phyloP scores from a whole-genome alignment of 176 grass and related monocot species.

The Hyparrhenia diplandra region DNA sequence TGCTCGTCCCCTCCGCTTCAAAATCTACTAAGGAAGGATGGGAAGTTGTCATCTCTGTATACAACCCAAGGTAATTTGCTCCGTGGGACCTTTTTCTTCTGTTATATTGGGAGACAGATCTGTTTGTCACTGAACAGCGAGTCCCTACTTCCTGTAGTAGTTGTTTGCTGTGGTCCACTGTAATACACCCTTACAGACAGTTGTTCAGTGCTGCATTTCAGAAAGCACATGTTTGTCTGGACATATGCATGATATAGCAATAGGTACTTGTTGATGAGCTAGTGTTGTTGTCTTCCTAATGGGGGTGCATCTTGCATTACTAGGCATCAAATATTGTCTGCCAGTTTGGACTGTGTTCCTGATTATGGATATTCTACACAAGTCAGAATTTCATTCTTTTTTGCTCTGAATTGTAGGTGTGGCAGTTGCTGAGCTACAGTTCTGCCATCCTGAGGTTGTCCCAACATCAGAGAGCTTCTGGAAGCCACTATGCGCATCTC shows the following conservation, averaged over 20 bases:
- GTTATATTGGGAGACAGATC: constrained; percentile 11
- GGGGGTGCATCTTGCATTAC: not conserved
- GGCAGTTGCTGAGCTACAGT: constrained; percentile 68
- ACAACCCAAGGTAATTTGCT: constrained; percentile 64
- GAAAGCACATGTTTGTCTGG: constrained; percentile 36
- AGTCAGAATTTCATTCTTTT: constrained; percentile 7
- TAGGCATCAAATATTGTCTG: not conserved
- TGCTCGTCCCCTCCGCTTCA: constrained; percentile 52
- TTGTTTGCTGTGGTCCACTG: constrained; percentile 9
- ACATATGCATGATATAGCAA: constrained; percentile 3
- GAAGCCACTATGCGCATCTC: constrained; percentile 57
- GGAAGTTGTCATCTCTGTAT: constrained; percentile 72
- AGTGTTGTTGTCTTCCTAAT: constrained; percentile 1
- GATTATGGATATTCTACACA: not conserved
- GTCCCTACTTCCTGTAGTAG: constrained; percentile 10
- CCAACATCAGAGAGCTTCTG: constrained; percentile 53
- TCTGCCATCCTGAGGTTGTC: constrained; percentile 49
- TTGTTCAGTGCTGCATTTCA: constrained; percentile 8
- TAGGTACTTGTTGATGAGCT: constrained; percentile 6
- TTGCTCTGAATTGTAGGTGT: constrained; percentile 36
- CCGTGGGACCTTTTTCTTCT: not conserved
- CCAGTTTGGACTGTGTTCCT: not conserved
- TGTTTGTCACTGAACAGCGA: constrained; percentile 1
- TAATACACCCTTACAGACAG: constrained; percentile 22
- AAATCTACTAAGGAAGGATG: constrained; percentile 57